Percentiles rank a stretch among this genome's conserved stretches.
phyloP scores from a whole-genome alignment of 352 stramenopile species.

The Plasmopara halstedii region DNA sequence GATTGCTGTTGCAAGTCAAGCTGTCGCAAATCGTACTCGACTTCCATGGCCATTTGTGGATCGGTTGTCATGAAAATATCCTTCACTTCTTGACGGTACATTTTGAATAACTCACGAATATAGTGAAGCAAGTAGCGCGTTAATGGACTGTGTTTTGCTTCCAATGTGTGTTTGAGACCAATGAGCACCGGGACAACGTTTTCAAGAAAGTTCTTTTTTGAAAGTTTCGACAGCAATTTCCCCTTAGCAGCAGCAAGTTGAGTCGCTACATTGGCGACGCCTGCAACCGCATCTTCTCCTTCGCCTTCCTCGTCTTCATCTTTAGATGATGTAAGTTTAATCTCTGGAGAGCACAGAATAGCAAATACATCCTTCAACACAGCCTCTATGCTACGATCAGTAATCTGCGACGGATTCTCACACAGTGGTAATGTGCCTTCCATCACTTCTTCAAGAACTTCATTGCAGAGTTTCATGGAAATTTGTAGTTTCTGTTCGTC shows the following conservation, averaged over 20 bases:
- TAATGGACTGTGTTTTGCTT: conserved; percentile 89
- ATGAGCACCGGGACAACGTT: conserved; percentile 95
- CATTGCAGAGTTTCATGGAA: conserved; percentile 91
- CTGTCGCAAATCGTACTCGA: conserved; percentile 93
- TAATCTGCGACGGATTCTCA: conserved; percentile 67
- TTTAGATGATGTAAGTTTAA: conserved; percentile 66
- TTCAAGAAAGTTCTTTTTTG: conserved; percentile 95
- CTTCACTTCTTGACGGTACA: conserved; percentile 90
- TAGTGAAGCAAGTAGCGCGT: conserved; percentile 92
- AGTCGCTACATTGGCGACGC: conserved; percentile 37
- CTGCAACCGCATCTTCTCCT: conserved; percentile 48
- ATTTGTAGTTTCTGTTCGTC: conserved; percentile 96
- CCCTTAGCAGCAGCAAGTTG: conserved; percentile 87
- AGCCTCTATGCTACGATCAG: conserved; percentile 82
- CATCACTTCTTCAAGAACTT: conserved; percentile 89
- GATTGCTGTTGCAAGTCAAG: conserved; percentile 47
- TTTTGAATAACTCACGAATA: conserved; percentile 91
- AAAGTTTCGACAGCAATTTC: conserved; percentile 93
- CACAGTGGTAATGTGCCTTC: conserved; percentile 69
- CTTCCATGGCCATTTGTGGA: conserved; percentile 91
- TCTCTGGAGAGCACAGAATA: conserved; percentile 79
- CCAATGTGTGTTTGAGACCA: conserved; percentile 92
- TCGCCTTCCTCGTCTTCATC: conserved; percentile 49
- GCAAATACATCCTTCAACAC: conserved; percentile 84
- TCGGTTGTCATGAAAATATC: conserved; percentile 89